Conservation (phyloP, 441 rosid genomes). For the Bocquillonia castaneifolia region DNA sequence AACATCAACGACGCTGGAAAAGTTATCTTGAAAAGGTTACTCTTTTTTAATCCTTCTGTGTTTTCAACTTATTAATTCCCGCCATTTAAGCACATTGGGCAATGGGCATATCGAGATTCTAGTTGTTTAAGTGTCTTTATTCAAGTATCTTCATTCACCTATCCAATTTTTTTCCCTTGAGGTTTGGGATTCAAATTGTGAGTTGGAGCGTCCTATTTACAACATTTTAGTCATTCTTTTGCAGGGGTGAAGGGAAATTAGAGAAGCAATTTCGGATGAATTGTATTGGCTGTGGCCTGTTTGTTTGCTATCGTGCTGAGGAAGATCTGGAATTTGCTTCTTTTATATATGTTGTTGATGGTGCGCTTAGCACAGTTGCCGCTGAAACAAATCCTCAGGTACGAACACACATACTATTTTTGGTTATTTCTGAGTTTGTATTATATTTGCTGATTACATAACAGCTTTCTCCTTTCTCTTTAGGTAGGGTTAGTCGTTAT, state of each 20-base stretch:
- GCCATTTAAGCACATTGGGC: no score
- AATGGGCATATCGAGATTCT: neutral
- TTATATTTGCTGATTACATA: neutral
- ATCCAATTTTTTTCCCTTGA: no score
- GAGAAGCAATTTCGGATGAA: slow-evolving; percentile 98
- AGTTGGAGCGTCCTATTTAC: no score
- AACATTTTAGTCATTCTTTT: slow-evolving; percentile 25
- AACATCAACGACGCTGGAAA: slow-evolving; percentile 73
- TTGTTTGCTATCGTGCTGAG: slow-evolving; percentile 89
- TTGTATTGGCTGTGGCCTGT: slow-evolving; percentile 77
- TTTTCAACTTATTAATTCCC: no score
- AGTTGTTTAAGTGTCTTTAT: neutral
- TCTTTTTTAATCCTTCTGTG: neutral
- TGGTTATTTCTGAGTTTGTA: neutral
- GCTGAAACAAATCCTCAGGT: slow-evolving; percentile 99
- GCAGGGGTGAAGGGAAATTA: slow-evolving; percentile 81
- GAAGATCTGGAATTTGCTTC: slow-evolving; percentile 71
- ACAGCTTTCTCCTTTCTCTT: neutral
- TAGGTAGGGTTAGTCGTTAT: neutral
- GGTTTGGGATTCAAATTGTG: no score
- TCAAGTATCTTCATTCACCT: no score
- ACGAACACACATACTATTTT: neutral
- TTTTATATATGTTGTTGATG: slow-evolving; percentile 75
- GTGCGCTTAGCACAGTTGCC: slow-evolving; percentile 89
- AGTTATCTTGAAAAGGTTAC: slow-evolving; percentile 74